Base-by-base conservation (phyloP, 2,329 filamentous ascomycete genomes). In the Cordyceps javanica region DNA sequence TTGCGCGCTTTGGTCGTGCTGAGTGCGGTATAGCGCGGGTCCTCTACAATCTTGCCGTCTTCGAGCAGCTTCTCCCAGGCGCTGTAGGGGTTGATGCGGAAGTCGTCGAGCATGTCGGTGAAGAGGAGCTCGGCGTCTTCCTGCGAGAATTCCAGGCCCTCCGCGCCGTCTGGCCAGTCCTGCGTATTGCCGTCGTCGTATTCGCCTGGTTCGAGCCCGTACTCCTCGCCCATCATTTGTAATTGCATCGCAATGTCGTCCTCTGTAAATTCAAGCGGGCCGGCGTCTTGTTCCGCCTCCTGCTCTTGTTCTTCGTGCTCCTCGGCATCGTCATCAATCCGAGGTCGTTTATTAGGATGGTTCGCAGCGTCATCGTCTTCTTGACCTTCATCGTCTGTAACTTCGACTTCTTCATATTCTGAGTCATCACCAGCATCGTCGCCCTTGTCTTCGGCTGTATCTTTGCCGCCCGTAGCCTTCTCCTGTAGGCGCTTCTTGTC, bases 221-320 rank as follows among this genome's bases (percentile, higher is more conserved):
- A 91, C n/a, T 90, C 87, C 63, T 89, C 82, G 55, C 89, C 91
- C 90, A 97, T 96, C 26, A 89, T 87, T 55, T 90, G 89, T 13
- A 99, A 78, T 68, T 99, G 94, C 68, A 87, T 92, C 36, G 90
- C 92, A 65, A 99, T 95, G 67, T 99, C 94, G 55, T 92, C 93
- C 70, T 97, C 94, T 57, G 89, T 90, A 66, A 96, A 96, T 66
- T 97, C 93, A 8, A 94, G 74, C 0, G 82, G 79, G 1, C 70
- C 73, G 1, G 75, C 45, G 77, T 75, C 60, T 77, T 80, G 42
- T 77, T 63, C 85, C 79, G 39, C 86, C 82, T 75, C 75, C 74
- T 19, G 86, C 82, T 65, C 85, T 85, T 3, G 63, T 59, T 79
- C 32, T 19, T 49, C 26, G 19, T 39, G 32, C 45, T 71, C 74